phyloP scores from a whole-genome alignment of 192 early-diverging fungal species.

The Mortierella hygrophila region DNA sequence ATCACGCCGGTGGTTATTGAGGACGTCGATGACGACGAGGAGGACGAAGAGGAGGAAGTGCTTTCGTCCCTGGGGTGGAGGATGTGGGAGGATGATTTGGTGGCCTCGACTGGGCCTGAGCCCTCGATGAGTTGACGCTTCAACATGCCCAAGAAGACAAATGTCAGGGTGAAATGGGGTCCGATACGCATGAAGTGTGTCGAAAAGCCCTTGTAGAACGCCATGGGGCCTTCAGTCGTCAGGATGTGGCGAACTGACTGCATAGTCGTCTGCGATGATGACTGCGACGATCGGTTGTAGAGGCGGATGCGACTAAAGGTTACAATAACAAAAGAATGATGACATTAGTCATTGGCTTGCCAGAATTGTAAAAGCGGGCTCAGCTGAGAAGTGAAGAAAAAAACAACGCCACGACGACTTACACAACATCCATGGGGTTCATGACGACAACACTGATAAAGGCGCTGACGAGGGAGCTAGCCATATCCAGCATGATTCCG shows the following conservation, averaged over 20 bases:
- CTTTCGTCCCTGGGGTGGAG: conserved; percentile 41
- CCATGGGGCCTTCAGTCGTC: conserved; percentile 72
- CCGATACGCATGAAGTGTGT: conserved; percentile 85
- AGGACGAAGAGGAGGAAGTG: conserved; percentile 9
- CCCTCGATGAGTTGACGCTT: conserved; percentile 55
- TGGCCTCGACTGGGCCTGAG: conserved; percentile 6
- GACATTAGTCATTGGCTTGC: background rate
- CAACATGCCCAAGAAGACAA: conserved; percentile 77
- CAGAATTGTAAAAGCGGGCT: background rate
- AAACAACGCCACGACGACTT: conserved; percentile 31
- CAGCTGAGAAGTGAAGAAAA: background rate
- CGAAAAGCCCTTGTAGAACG: conserved; percentile 80
- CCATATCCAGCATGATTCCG: conserved; percentile 74
- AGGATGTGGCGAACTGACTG: conserved; percentile 57
- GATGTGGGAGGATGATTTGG: background rate
- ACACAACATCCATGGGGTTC: conserved; percentile 65
- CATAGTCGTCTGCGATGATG: conserved; percentile 69
- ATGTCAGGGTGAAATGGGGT: conserved; percentile 83
- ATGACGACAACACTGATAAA: conserved; percentile 68
- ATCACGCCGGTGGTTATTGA: conserved; percentile 43
- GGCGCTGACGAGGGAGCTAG: conserved; percentile 69
- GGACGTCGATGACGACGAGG: conserved; percentile 36
- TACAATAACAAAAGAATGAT: background rate
- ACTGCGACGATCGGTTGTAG: conserved; percentile 78
- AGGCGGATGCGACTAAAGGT: conserved; percentile 76